Conservation (phyloP, 768 basidiomycete genomes). For the Rhodotorula babjevae region DNA sequence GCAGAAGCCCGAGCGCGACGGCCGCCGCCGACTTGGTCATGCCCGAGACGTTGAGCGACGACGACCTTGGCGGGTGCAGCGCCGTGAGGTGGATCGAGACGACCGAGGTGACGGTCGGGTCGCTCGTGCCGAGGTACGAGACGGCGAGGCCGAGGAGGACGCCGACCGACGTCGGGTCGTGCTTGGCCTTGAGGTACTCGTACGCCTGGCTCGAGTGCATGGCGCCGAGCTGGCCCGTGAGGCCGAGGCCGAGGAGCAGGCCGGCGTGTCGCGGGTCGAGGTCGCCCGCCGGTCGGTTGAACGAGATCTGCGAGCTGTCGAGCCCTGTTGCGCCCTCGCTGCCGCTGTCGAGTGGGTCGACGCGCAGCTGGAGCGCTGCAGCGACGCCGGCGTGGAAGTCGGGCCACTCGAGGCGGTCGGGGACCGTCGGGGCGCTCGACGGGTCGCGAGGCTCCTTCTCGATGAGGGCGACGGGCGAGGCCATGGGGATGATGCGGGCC, state of each 20-base stretch:
- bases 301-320: constrained; percentile 88
- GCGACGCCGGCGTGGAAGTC: constrained; percentile 97
- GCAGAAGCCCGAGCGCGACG: constrained; percentile 79
- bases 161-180: constrained; percentile 90
- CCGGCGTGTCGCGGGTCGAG: constrained; percentile 94
- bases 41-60: constrained; percentile 84
- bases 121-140: constrained; percentile 77
- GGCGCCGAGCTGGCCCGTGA: constrained; percentile 82
- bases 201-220: constrained; percentile 84
- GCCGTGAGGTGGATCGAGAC: constrained; percentile 91
- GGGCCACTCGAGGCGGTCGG: constrained; percentile 77
- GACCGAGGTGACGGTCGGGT: constrained; percentile 82
- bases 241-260: constrained; percentile 83
- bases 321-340: constrained; percentile 46
- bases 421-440: neutral
- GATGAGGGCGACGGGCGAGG: constrained; percentile 39
- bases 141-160: constrained; percentile 89
- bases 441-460: constrained; percentile 33
- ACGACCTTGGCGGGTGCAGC: constrained; percentile 74
- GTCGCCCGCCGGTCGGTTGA: constrained; percentile 78
- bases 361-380: constrained; percentile 76
- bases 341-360: constrained; percentile 52
- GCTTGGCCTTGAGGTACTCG: constrained; percentile 88
- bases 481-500: constrained; percentile 45
- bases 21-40: constrained; percentile 85